phyloP scores from a whole-genome alignment of 1,284 basidiomycete genomes.

The Puccinia coronata region DNA sequence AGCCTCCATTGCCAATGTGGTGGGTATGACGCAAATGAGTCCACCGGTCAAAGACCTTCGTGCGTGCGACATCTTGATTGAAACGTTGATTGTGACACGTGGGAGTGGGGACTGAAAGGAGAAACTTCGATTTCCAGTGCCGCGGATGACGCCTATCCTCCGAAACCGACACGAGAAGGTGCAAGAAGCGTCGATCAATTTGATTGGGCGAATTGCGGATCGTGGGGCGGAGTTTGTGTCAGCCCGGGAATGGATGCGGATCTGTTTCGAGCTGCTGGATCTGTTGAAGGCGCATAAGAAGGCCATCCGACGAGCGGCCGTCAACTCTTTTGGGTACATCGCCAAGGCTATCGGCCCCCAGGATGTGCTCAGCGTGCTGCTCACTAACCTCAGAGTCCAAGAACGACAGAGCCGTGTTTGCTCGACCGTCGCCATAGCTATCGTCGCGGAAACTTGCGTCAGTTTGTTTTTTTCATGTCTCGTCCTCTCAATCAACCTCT shows the following conservation, averaged over 20 bases:
- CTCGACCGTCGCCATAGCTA: constrained; percentile 90
- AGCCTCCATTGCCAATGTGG: constrained; percentile 97
- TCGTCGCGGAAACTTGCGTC: constrained; percentile 53
- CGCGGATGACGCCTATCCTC: constrained; percentile 98
- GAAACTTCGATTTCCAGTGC: constrained; percentile 65
- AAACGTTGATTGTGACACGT: background rate
- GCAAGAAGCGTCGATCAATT: constrained; percentile 98
- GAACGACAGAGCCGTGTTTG: constrained; percentile 98
- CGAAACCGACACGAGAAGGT: constrained; percentile 99
- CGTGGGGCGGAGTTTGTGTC: constrained; percentile 98
- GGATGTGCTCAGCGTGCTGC: constrained; percentile 90
- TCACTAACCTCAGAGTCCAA: constrained; percentile 96
- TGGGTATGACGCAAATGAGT: constrained; percentile 99
- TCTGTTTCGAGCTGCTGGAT: constrained; percentile 97
- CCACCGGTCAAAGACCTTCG: constrained; percentile 96
- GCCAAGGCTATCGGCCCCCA: constrained; percentile 99
- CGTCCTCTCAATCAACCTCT: too few species aligned
- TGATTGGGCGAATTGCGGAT: constrained; percentile 99
- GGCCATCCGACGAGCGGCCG: constrained; percentile 94
- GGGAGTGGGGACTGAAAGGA: too few species aligned
- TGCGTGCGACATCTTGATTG: constrained; percentile 63
- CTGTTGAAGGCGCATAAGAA: constrained; percentile 99
- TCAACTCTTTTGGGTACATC: constrained; percentile 99
- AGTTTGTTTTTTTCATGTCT: constrained; percentile 75
- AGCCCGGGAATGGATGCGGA: constrained; percentile 94